A percentile compares a stretch with the other conserved stretches of the same genome.
Conservation (phyloP, 768 basidiomycete species). For the Leccinum boreale region DNA sequence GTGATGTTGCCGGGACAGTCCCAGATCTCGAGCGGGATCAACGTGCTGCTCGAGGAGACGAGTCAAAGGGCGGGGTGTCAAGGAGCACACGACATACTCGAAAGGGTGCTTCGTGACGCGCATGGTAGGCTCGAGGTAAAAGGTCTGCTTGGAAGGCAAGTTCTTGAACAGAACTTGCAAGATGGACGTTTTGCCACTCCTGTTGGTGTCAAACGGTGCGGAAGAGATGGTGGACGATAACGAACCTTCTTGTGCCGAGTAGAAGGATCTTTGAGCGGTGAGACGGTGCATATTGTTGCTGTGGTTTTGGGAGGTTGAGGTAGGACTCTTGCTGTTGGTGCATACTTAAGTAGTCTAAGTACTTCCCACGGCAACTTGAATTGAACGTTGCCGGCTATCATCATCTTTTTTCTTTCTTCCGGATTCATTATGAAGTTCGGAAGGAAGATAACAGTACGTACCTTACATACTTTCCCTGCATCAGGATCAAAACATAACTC, state of each 20-base stretch:
- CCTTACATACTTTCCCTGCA: not conserved
- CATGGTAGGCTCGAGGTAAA: slow-evolving; percentile 87
- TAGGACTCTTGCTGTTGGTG: slow-evolving; percentile 11
- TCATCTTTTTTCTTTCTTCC: too few relatives aligned
- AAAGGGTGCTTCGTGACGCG: slow-evolving; percentile 69
- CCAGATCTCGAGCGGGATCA: slow-evolving; percentile 93
- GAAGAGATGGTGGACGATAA: not conserved
- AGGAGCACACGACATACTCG: slow-evolving; percentile 56
- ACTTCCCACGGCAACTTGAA: too few relatives aligned
- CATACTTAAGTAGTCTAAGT: not conserved
- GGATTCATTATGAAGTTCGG: slow-evolving; percentile 70
- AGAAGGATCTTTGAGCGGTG: slow-evolving; percentile 66
- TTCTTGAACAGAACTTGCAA: slow-evolving; percentile 89
- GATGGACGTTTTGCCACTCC: slow-evolving; percentile 91
- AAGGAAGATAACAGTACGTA: slow-evolving; percentile 64
- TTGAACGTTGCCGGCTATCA: not conserved
- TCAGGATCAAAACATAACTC: not conserved
- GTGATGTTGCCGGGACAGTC: slow-evolving; percentile 89
- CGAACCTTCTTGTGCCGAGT: slow-evolving; percentile 65
- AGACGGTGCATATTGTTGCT: slow-evolving; percentile 10
- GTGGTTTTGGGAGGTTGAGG: slow-evolving; percentile 9
- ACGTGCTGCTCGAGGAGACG: slow-evolving; percentile 52
- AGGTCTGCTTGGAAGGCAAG: slow-evolving; percentile 77
- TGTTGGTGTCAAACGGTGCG: slow-evolving; percentile 28
- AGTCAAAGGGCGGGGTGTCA: not conserved